Evolutionary conservation across 805 yeast species (phyloP).

Genomic region (Teunomyces kruisii): DNA sequence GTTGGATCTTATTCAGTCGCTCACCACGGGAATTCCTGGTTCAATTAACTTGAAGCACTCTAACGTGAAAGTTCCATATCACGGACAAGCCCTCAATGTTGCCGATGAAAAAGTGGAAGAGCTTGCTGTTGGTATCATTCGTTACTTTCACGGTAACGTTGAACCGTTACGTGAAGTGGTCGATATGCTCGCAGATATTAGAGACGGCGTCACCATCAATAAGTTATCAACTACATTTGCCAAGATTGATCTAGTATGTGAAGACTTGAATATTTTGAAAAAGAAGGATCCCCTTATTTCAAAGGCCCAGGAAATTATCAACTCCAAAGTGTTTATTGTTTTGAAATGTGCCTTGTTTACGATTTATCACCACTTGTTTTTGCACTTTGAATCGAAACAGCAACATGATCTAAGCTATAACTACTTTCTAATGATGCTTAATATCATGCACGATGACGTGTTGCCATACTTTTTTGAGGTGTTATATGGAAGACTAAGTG

Average conservation of each 20-base stretch:
- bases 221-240: conserved; percentile 9
- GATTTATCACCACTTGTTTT: conserved; percentile 11
- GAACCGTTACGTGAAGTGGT: conserved; percentile 11
- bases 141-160: conserved; percentile 9
- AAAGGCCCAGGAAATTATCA: conserved; percentile 7
- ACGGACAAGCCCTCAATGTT: conserved; percentile 4
- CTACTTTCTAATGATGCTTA: conserved; percentile 10
- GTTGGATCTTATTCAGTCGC: conserved; percentile 9
- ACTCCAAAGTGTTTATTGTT: conserved; percentile 11
- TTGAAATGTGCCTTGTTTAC: conserved; percentile 12
- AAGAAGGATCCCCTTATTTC: conserved; percentile 3
- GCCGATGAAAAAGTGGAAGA: neutral
- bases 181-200: conserved; percentile 13
- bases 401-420: conserved; percentile 7
- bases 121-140: neutral
- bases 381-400: conserved; percentile 11
- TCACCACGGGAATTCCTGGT: conserved; percentile 18
- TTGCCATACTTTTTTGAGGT: conserved; percentile 13
- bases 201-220: conserved; percentile 12
- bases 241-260: conserved; percentile 10
- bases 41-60: conserved; percentile 8
- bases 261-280: conserved; percentile 6
- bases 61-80: conserved; percentile 15
- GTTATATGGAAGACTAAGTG: conserved; percentile 9
- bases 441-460: conserved; percentile 8